Evolutionary conservation across 306 rosid genomes (phyloP), one percentile per base, ranked within the genome.

Genomic region (Citrullus amarus): DNA sequence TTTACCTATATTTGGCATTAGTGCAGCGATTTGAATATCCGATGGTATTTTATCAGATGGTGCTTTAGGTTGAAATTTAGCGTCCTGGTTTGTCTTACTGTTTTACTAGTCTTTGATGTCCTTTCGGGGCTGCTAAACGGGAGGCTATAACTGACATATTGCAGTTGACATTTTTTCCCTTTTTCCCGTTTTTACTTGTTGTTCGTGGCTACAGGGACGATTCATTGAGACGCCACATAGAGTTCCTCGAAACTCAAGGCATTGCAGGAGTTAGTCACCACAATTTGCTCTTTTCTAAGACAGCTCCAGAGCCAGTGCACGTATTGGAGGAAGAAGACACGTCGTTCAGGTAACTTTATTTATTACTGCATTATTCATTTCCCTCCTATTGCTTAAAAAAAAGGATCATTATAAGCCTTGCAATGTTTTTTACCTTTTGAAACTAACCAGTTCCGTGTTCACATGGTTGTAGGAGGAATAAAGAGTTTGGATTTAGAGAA

Each of bases 211-310:
- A 44, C 34, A 94, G 98, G 90, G 90, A 88, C 46, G 92, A 81
- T 20, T 70, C 79, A 67, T 87, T 92, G 79, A 85, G 83, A 61
- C 78, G 79, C 54, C 95, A 94, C 59, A 84, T 94, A 43, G 83
- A 87, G 80, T 92, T 94, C 77, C 80, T 94, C 81, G 90, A 90
- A 77, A 84, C 89, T 78, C 87, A 58, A 68, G 95, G 97, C 59
- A 94, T 94, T 67, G 97, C 90, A 41, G 98, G 98, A 67, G 90
- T 94, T 61, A 94, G 97, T 88, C 90, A 94, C 85, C 98, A 94
- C 87, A 94, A 97, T 85, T 83, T 92, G 70, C 96, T 94, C 62
- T 94, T 92, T 82, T 90, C 96, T 77, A 92, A 94, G 86, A 65
- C 97, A 58, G 96, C 84, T 25, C 76, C 76, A 70, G 76, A 70